Base-by-base conservation (phyloP, 2,329 filamentous ascomycete species). In the Botrytis sinoallii region DNA sequence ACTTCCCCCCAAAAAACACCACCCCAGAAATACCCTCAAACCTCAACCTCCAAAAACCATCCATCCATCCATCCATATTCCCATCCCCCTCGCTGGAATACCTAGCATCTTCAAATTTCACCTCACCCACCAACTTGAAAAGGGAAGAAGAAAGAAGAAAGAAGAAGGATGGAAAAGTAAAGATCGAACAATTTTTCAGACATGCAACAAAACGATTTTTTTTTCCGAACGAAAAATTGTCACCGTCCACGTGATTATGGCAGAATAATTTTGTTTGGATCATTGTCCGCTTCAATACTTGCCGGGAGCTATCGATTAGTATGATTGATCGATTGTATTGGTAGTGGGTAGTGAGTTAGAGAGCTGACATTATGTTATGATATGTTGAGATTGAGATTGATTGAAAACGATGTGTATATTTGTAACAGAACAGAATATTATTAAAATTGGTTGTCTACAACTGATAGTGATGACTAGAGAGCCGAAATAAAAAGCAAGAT, bases 361-460 rank as follows among this genome's bases (percentile, higher is more conserved):
- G 4, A 22, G 3, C 9, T 10, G 0, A 22, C 4, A 60, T 12
- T 10, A 60, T 9, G 29, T 4, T 0, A 32, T 9, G 29, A 2
- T 2, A 32, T 22, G 18, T 6, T 20, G 8, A 22, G 9, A 29
- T 2, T 38, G 8, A 38, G 18, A 16, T 2, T 60, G 18, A 10
- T 10, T 35, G 20, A 35, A 12, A 35, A 22, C 6, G 29, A 35
- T 22, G 6, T 22, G 18, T 22, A 22, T 22, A 20, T 35, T 29
- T 22, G 29, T 60, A 60, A 35, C 35, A 2, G 3, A 60, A 22
- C 32, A 1, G 0, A 8, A 16, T 5, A n/a, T 4, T 55, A 14
- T 18, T 8, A 29, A 18, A 55, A 29, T 18, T 35, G 18, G 8
- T 35, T 2, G 57, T 6, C 18, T 35, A 22, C 18, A 22, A 60